Evolutionary conservation across 1,284 basidiomycete species (phyloP).

Genomic region (Gomphus bonarii): DNA sequence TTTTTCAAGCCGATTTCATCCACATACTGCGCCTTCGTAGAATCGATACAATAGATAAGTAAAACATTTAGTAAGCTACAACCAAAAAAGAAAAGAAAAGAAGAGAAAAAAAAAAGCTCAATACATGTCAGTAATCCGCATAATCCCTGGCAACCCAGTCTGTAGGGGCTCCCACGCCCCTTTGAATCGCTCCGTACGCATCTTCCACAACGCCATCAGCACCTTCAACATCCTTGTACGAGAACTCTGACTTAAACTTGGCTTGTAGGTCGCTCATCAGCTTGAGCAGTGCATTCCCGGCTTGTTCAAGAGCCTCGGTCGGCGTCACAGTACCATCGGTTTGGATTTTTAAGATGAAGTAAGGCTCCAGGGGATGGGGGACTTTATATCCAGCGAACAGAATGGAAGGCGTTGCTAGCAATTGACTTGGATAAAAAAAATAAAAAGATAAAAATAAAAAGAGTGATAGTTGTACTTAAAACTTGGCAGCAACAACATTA

Average conservation of each 20-base stretch:
- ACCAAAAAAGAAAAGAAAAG: background rate
- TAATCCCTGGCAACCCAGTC: conserved; percentile 10
- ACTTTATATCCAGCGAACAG: conserved; percentile 98
- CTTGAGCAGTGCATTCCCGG: conserved; percentile 76
- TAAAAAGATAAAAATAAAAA: no score
- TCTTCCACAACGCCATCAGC: conserved; percentile 8
- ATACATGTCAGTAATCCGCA: conserved; percentile 6
- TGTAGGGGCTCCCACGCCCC: conserved; percentile 5
- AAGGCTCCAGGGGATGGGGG: conserved; percentile 90
- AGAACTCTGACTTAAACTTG: conserved; percentile 70
- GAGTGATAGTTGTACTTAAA: no score
- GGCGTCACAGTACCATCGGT: conserved; percentile 87
- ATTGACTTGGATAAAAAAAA: conserved; percentile 46
- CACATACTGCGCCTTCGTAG: background rate
- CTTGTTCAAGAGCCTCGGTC: conserved; percentile 74
- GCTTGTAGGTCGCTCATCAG: conserved; percentile 57
- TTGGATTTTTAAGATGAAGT: conserved; percentile 92
- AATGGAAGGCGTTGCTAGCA: conserved; percentile 75
- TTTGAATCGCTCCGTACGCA: conserved; percentile 9
- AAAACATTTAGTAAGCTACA: background rate
- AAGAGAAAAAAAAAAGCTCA: background rate
- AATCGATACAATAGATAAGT: background rate
- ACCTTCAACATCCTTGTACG: conserved; percentile 9
- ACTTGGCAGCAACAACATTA: background rate
- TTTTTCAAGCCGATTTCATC: no score